Evolutionary conservation across 306 rosid species (phyloP).

Genomic region (Styphnolobium japonicum): DNA sequence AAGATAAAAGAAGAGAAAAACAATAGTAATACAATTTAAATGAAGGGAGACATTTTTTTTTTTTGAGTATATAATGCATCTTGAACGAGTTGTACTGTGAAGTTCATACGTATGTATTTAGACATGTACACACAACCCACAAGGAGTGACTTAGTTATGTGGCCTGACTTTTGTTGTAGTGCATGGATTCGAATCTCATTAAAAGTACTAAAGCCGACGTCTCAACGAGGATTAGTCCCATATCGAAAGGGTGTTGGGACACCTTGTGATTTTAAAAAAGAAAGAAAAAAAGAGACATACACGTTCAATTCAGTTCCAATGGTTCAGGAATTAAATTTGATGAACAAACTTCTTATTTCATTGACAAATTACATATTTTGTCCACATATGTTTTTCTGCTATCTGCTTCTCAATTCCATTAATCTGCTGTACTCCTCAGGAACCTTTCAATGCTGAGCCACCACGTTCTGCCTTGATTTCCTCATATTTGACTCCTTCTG

Average conservation of each 20-base stretch:
- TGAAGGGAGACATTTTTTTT: not conserved
- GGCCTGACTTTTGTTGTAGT: no score
- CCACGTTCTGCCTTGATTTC: conserved; percentile 51
- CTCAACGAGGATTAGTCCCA: no score
- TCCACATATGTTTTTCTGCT: not conserved
- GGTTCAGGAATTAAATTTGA: not conserved
- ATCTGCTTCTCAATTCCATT: not conserved
- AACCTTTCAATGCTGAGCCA: conserved; percentile 81
- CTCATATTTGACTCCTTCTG: conserved; percentile 63
- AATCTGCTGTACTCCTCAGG: conserved; percentile 35
- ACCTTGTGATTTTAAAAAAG: no score
- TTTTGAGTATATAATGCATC: no score
- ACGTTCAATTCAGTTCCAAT: not conserved
- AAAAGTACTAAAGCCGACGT: no score
- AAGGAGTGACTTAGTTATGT: no score
- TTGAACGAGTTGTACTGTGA: no score
- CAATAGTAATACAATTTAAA: not conserved
- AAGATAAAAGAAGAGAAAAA: not conserved
- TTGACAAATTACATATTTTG: not conserved
- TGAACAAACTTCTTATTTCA: not conserved
- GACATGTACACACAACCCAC: no score
- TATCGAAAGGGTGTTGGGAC: no score
- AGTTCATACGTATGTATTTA: no score
- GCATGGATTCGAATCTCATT: no score
- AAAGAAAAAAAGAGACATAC: no score